These are phyloP conservation scores for Clarireedia sp. DNA, from an alignment of 2,329 filamentous ascomycete species.

Conservation along the genomic window DNA sequence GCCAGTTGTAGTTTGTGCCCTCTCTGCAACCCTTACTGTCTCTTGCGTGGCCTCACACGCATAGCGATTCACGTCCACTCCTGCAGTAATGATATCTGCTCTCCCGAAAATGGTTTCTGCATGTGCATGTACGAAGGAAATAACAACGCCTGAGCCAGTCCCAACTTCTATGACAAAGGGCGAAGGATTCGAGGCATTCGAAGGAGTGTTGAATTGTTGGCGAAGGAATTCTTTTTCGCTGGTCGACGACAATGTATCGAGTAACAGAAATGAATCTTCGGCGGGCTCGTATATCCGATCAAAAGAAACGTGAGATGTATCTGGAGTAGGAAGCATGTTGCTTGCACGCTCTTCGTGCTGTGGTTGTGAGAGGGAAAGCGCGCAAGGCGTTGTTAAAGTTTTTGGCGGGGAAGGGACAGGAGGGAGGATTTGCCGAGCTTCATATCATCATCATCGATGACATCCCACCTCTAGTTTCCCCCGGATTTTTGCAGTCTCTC, in stretches of 20 bases:
- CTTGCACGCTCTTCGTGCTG: not conserved
- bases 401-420: constrained; percentile 2
- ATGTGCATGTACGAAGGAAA: constrained; percentile 78
- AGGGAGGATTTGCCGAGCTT: not conserved
- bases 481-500: not conserved
- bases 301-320: constrained; percentile 85
- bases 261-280: constrained; percentile 89
- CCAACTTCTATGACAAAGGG: constrained; percentile 79
- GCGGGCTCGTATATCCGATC: constrained; percentile 88
- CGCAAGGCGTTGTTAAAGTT: constrained; percentile 5
- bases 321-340: constrained; percentile 83
- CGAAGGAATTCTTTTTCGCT: constrained; percentile 25
- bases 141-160: constrained; percentile 86
- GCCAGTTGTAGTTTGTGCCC: constrained; percentile 31
- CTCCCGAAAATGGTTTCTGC: constrained; percentile 64
- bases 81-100: constrained; percentile 60
- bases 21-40: constrained; percentile 51
- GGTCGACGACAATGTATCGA: constrained; percentile 75
- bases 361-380: not conserved
- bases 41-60: constrained; percentile 68
- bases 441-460: not conserved
- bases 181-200: constrained; percentile 29
- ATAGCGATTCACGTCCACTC: constrained; percentile 77
- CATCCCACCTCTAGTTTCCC: constrained; percentile 1
- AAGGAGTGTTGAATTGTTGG: constrained; percentile 11